Evolutionary conservation across 2,329 filamentous ascomycete genomes (phyloP).

Genomic region (Fusarium pseudocircinatum): DNA sequence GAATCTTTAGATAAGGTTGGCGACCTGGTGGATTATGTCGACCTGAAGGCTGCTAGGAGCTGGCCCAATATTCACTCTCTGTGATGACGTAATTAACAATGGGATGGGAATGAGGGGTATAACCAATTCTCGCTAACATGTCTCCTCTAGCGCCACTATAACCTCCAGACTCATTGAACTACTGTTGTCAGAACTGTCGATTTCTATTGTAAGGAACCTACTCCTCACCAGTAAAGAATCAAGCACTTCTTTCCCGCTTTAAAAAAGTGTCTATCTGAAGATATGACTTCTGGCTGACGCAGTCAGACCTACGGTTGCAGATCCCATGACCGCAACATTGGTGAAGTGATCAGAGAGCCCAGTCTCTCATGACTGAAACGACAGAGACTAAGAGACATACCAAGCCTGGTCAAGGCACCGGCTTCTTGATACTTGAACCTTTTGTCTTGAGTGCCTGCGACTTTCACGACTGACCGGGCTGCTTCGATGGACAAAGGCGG

Average conservation of each 20-base stretch:
- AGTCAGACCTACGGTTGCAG: background rate
- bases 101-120: too few species aligned
- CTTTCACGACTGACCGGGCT: background rate
- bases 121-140: background rate
- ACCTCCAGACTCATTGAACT: background rate
- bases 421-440: background rate
- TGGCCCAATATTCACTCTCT: background rate
- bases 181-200: background rate
- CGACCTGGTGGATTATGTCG: too few species aligned
- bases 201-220: background rate
- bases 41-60: background rate
- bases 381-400: background rate
- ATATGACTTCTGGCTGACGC: background rate
- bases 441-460: background rate
- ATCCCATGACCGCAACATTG: too few species aligned
- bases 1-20: background rate
- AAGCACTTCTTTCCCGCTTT: background rate
- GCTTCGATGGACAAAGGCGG: background rate
- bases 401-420: fast-evolving
- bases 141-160: background rate
- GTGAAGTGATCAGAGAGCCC: background rate
- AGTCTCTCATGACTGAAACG: background rate
- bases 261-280: fast-evolving
- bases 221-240: too few species aligned
- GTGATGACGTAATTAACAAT: fast-evolving